Evolutionary conservation across 78 protist genomes (phyloP).

Genomic region (Tieghemostelium lacteum): DNA sequence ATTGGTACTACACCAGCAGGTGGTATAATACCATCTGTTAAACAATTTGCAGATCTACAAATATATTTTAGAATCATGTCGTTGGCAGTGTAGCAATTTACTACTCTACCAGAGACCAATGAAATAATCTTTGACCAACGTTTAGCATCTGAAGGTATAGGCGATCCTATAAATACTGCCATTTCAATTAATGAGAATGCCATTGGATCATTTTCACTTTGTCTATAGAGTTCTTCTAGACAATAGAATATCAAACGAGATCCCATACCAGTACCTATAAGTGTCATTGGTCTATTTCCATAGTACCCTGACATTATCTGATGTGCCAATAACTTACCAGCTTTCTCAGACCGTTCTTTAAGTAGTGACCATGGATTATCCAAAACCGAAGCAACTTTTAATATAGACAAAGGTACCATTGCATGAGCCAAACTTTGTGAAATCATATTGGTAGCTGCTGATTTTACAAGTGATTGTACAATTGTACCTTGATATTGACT

Average conservation of each 20-base stretch:
- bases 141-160: conserved; percentile 31
- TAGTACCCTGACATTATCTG: conserved; percentile 44
- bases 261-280: conserved; percentile 60
- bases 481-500: conserved; percentile 46
- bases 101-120: conserved; percentile 32
- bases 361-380: conserved; percentile 72
- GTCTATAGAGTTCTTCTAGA: conserved; percentile 36
- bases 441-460: conserved; percentile 70
- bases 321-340: conserved; percentile 54
- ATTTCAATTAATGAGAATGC: conserved; percentile 32
- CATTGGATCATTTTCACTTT: conserved; percentile 4
- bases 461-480: conserved; percentile 28
- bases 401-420: conserved; percentile 38
- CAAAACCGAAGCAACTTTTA: conserved; percentile 41
- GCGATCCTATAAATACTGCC: conserved; percentile 57
- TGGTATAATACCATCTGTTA: conserved; percentile 52
- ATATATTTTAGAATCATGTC: conserved; percentile 54
- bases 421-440: conserved; percentile 51
- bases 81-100: conserved; percentile 43
- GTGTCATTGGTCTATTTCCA: conserved; percentile 68
- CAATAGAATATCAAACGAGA: conserved; percentile 42
- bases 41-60: conserved; percentile 53
- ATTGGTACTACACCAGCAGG: conserved; percentile 43
- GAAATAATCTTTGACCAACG: conserved; percentile 32
- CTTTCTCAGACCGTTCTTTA: conserved; percentile 75